Evolutionary conservation across 2,329 filamentous ascomycete species (phyloP).

Genomic region (Neurospora crassa): DNA sequence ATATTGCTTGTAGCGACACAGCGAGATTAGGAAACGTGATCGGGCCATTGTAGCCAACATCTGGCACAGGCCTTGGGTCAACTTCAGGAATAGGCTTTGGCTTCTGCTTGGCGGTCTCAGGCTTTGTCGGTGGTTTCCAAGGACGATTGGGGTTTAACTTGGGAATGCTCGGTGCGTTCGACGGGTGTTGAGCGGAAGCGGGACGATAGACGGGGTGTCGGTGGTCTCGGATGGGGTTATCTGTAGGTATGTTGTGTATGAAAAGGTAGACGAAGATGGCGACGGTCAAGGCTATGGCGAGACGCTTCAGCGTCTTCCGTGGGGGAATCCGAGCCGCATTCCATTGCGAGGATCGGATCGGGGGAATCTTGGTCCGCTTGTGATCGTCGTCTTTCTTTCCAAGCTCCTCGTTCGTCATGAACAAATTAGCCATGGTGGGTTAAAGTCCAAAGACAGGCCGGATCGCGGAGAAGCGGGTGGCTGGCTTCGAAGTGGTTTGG

Average conservation of each 20-base stretch:
- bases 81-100: neutral
- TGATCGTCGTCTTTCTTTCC: constrained; percentile 53
- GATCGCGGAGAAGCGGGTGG: neutral
- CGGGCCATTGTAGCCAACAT: constrained; percentile 50
- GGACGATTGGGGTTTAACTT: constrained; percentile 3
- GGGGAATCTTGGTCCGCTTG: constrained; percentile 22
- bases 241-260: constrained; percentile 50
- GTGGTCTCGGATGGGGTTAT: constrained; percentile 28
- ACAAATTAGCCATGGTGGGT: constrained; percentile 34
- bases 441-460: neutral
- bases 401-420: constrained; percentile 44
- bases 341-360: constrained; percentile 27
- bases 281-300: constrained; percentile 36
- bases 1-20: constrained; percentile 50
- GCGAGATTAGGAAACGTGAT: constrained; percentile 60
- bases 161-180: constrained; percentile 6
- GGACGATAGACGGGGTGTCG: constrained; percentile 28
- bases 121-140: neutral
- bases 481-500: neutral
- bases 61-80: constrained; percentile 3
- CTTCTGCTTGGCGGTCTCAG: neutral
- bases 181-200: constrained; percentile 9
- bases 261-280: constrained; percentile 52
- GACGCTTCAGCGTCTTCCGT: constrained; percentile 45
- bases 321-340: constrained; percentile 32